Evolutionary conservation across 2,329 filamentous ascomycete species (phyloP), one percentile per base, ranked within the genome.

Genomic region (Venturia aucupariae): DNA sequence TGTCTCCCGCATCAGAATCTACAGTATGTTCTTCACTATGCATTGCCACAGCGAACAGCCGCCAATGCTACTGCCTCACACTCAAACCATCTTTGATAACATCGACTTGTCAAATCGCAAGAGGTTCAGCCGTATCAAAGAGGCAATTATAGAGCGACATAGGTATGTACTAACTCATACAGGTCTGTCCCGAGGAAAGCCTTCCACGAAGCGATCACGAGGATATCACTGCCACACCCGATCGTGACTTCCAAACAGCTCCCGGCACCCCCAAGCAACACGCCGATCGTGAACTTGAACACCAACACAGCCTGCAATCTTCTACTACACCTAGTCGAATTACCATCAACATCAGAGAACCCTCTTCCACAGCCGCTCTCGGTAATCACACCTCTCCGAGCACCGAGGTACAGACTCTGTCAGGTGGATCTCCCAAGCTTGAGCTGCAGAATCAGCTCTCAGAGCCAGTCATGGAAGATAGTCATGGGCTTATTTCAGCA

Each of bases 271-370:
- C 51, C 30, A 57, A 35, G 22, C 51, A 57, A 32, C 32, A 27
- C 22, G 27, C 22, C 22, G 46, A 51, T 15, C 1, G 22, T n/a
- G 24, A 51, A 27, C 46, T 35, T 35, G 27, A 62, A 48, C 59
- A 51, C 57, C 46, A 61, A 61, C 41, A 38, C 54, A 51, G 54
- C 39, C 19, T 35, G 27, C 51, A 57, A 19, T 42, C 64, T 59
- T 30, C 48, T 68, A 71, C 67, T 68, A 69, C 60, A 68, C 74
- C 48, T 69, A 72, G 57, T 74, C 70, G 77, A 64, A 75, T 78
- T 70, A 73, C 76, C 46, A 77, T 75, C 65, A 68, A 67, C 51
- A 46, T 68, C 68, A 72, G 73, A 67, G 70, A 73, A 59, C 74
- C 72, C 62, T 70, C 39, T 22, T 27, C 30, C 19, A 15, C 19